Conservation (phyloP, 345 rosid species). For the Heritiera littoralis region DNA sequence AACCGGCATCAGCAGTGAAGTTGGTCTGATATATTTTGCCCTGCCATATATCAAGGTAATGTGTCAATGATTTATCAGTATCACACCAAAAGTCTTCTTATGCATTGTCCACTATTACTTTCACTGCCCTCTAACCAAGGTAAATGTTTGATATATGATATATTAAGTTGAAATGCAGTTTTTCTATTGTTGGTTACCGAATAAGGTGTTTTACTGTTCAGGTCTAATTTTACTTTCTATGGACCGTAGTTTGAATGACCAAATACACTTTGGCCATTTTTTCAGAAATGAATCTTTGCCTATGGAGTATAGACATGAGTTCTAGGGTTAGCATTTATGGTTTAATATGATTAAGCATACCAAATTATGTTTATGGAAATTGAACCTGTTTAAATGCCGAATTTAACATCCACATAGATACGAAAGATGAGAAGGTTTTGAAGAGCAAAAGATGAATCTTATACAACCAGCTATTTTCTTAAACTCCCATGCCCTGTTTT, state of each 20-base stretch:
- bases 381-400: not conserved
- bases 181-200: conserved; percentile 5
- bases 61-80: conserved; percentile 10
- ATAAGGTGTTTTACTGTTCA: not conserved
- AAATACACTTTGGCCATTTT: not conserved
- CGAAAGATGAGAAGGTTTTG: not conserved
- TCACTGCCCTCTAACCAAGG: not conserved
- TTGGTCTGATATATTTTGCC: conserved; percentile 74
- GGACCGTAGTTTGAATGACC: not conserved
- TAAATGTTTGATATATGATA: not conserved
- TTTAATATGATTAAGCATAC: not conserved
- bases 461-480: not conserved
- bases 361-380: not conserved
- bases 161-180: not conserved
- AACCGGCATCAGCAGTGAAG: conserved; percentile 90
- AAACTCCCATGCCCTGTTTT: not conserved
- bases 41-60: conserved; percentile 83
- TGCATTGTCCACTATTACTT: not conserved
- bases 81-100: not conserved
- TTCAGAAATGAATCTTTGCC: not conserved
- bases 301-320: not conserved
- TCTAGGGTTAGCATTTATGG: not conserved
- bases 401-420: not conserved
- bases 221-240: no score
- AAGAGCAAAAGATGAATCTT: not conserved